A percentile compares a stretch with the other conserved stretches of the same genome.
phyloP scores from a whole-genome alignment of 179 eudicot species.

The Nepenthes alata region DNA sequence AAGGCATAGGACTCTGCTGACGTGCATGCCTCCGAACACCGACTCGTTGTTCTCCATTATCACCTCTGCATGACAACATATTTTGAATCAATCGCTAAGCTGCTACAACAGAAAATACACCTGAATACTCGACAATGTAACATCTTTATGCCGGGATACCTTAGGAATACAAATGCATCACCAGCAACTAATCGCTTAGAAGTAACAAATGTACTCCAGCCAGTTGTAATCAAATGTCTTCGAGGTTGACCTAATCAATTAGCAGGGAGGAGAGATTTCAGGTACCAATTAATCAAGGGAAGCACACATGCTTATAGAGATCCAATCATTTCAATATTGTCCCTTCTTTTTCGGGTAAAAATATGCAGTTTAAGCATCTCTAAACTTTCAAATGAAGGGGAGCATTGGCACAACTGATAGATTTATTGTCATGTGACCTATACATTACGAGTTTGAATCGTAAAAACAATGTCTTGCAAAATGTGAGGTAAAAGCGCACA shows the following conservation, averaged over 20 bases:
- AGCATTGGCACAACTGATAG: too few species aligned
- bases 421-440: too few species aligned
- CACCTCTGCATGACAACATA: constrained; percentile 40
- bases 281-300: background rate
- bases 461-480: too few species aligned
- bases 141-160: constrained; percentile 30
- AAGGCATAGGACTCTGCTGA: constrained; percentile 56
- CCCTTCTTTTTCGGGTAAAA: too few species aligned
- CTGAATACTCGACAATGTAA: constrained; percentile 11
- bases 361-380: background rate
- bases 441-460: too few species aligned
- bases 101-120: constrained; percentile 15
- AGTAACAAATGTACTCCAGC: constrained; percentile 87
- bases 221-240: constrained; percentile 93
- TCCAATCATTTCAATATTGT: background rate
- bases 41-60: constrained; percentile 57
- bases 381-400: background rate
- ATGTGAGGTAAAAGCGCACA: too few species aligned
- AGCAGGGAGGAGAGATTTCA: constrained; percentile 5
- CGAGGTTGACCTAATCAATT: constrained; percentile 67
- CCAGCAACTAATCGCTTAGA: constrained; percentile 82
- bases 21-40: constrained; percentile 60
- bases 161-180: constrained; percentile 81
- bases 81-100: constrained; percentile 19
- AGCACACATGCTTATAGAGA: background rate